phyloP scores from a whole-genome alignment of 2,329 filamentous ascomycete species.

The Thyridium curvatum region DNA sequence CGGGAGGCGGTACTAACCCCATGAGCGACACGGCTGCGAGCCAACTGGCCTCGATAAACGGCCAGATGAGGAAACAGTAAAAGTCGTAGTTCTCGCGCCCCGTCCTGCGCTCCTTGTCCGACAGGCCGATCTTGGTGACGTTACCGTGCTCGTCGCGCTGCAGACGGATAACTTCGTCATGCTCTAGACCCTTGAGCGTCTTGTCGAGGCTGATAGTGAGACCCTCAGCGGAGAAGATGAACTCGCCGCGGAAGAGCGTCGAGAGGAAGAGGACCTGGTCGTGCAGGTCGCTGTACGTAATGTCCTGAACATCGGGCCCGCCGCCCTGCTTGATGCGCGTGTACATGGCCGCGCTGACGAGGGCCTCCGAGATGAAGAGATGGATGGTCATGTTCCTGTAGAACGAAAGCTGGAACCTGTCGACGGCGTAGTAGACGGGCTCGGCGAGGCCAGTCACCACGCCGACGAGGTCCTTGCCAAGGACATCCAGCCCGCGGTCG shows the following conservation, averaged over 20 bases:
- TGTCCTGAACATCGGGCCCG: slow-evolving; percentile 73
- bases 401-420: slow-evolving; percentile 94
- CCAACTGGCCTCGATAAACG: slow-evolving; percentile 94
- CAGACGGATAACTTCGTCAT: slow-evolving; percentile 69
- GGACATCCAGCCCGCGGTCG: slow-evolving; percentile 82
- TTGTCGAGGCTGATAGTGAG: slow-evolving; percentile 73
- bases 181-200: slow-evolving; percentile 70
- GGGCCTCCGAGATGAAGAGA: slow-evolving; percentile 86
- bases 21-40: slow-evolving; percentile 82
- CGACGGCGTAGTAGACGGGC: slow-evolving; percentile 89
- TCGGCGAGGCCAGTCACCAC: slow-evolving; percentile 74
- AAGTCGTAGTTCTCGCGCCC: slow-evolving; percentile 97
- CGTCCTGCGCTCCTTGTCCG: slow-evolving; percentile 65
- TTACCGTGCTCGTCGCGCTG: slow-evolving; percentile 48
- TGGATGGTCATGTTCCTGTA: slow-evolving; percentile 99
- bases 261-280: slow-evolving; percentile 86
- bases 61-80: slow-evolving; percentile 98
- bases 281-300: slow-evolving; percentile 65
- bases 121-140: slow-evolving; percentile 66
- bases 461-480: slow-evolving; percentile 85
- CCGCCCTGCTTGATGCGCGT: slow-evolving; percentile 85
- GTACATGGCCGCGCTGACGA: slow-evolving; percentile 88
- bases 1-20: slow-evolving; percentile 70
- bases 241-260: slow-evolving; percentile 89
- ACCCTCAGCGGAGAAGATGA: slow-evolving; percentile 90